Percentiles rank a stretch among this genome's conserved stretches.
phyloP scores from a whole-genome alignment of 805 yeast species.

The Yamadazyma paraphyllophila region DNA sequence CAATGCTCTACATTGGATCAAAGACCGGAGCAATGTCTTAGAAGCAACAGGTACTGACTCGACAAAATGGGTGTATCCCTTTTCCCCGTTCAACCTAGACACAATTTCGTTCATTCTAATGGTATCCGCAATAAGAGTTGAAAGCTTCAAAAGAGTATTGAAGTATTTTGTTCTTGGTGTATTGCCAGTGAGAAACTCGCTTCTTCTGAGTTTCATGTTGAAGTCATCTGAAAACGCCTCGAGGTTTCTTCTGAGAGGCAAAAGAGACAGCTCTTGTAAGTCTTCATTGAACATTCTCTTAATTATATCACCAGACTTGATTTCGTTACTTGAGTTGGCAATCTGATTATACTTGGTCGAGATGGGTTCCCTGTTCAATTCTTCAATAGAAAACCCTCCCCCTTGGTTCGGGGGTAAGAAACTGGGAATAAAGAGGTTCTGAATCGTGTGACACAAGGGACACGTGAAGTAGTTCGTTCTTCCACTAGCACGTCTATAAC shows the following conservation, averaged over 20 bases:
- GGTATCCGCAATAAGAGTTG: constrained; percentile 43
- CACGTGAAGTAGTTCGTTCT: constrained; percentile 34
- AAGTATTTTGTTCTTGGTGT: constrained; percentile 14
- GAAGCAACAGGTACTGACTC: constrained; percentile 26
- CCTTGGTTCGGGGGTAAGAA: constrained; percentile 26
- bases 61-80: constrained; percentile 23
- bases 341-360: constrained; percentile 21
- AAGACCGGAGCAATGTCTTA: constrained; percentile 35
- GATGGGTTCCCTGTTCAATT: constrained; percentile 12
- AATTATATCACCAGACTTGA: constrained; percentile 26
- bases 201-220: constrained; percentile 12
- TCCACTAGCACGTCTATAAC: constrained; percentile 34
- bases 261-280: constrained; percentile 8
- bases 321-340: constrained; percentile 19
- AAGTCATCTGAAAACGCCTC: constrained; percentile 18
- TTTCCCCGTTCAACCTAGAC: constrained; percentile 46
- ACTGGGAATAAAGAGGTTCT: constrained; percentile 46
- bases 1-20: constrained; percentile 39
- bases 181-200: constrained; percentile 9
- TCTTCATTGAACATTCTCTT: constrained; percentile 20
- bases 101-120: constrained; percentile 60
- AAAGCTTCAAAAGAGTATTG: constrained; percentile 18
- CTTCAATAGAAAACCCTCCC: constrained; percentile 14
- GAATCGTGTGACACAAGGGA: constrained; percentile 49
- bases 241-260: constrained; percentile 8